These are phyloP conservation scores for Aaosphaeria pasadenensis DNA, from an alignment of 2,329 filamentous ascomycete species.

Conservation along the genomic window DNA sequence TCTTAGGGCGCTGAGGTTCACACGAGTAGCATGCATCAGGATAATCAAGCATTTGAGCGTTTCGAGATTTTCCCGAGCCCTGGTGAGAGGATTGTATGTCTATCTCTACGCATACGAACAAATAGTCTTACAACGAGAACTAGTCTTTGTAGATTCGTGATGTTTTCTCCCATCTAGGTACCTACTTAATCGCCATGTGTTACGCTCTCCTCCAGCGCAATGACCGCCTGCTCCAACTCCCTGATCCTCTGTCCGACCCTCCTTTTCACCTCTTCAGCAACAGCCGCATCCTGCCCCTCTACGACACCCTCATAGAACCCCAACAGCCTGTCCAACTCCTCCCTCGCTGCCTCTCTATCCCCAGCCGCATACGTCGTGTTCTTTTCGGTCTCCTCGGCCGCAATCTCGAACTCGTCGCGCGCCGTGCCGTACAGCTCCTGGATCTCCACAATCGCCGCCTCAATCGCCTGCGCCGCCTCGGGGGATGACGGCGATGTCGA, in stretches of 20 bases:
- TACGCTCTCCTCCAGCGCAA: slow-evolving; percentile 51
- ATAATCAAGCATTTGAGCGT: no score
- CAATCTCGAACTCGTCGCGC: slow-evolving; percentile 49
- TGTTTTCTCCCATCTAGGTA: no score
- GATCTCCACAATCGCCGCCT: slow-evolving; percentile 32
- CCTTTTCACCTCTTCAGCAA: slow-evolving; percentile 50
- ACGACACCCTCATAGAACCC: slow-evolving; percentile 45
- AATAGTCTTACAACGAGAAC: no score
- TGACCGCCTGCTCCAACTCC: slow-evolving; percentile 53
- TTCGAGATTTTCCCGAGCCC: no score
- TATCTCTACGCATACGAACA: no score
- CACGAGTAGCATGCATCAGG: no score
- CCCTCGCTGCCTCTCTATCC: slow-evolving; percentile 52
- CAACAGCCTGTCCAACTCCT: slow-evolving; percentile 51
- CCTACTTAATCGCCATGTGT: slow-evolving; percentile 43
- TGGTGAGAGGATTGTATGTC: no score
- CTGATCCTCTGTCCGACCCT: slow-evolving; percentile 51
- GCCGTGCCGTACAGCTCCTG: slow-evolving; percentile 38
- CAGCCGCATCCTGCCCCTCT: slow-evolving; percentile 36
- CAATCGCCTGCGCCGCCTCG: slow-evolving; percentile 20
- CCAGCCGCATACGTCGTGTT: slow-evolving; percentile 55
- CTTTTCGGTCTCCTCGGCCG: slow-evolving; percentile 52
- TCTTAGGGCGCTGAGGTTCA: no score
- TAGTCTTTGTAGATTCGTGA: no score
- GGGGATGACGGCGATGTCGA: slow-evolving; percentile 7